Evolutionary conservation across 148 eudicot species (phyloP), one percentile per base, ranked within the genome.

Genomic region (Arctostaphylos glauca): DNA sequence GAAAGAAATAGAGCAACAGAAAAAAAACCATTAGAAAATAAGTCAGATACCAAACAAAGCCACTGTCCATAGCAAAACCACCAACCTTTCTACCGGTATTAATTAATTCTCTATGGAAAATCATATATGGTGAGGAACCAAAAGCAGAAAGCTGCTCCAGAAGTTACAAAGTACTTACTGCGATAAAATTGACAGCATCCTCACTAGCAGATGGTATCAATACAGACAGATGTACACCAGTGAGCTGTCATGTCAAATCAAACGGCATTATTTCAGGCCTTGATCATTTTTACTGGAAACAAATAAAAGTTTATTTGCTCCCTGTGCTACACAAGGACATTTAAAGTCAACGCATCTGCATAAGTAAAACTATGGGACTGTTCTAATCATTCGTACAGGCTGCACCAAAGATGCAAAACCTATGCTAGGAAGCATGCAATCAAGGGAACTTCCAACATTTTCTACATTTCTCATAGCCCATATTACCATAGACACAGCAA

Each of bases 201-300:
- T 85, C 83, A 81, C 95, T 90, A 48, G 89, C 98, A 49, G 93
- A 91, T 84, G 98, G 96, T 41, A 95, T 82, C 81, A 95, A 78
- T 43, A 76, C 62, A 13, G 98, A 90, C 56, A 95, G 94, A 86
- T 87, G 88, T 31, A 90, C 93, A 38, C 96, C 95, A 48, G 92
- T 84, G 81, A 89, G 89, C 96, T 92, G 93, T 66, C 81, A 83
- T 31, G 77, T 80, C 46, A 67, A 81, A 66, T 52, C n/a, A 3
- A 74, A 80, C 43, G 31, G 46, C 38, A 46, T 9, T 21, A 14
- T 56, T 70, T n/a, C 23, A 82, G 14, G 58, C 12, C 58, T 23
- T 46, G 12, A 5, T 44, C 70, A 9, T 58, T 5, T 50, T 31
- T 3, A 47, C 44, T 15, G 48, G 49, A 48, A 62, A 10, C 3